These are phyloP conservation scores for Dothideomycetes sp. DNA, from an alignment of 2,329 filamentous ascomycete genomes.

Conservation along the genomic window DNA sequence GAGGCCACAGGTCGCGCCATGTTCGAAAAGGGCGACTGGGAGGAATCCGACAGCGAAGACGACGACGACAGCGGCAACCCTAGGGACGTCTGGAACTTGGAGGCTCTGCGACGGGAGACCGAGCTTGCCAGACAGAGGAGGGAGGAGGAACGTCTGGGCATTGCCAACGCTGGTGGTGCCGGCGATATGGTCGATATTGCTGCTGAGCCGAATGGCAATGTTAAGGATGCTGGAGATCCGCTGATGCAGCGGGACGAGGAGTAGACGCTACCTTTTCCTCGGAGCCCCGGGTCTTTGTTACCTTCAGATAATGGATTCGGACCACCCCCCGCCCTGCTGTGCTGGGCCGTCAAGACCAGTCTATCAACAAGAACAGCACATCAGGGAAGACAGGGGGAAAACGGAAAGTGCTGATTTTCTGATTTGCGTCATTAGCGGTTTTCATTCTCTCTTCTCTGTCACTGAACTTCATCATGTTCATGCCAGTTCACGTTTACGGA, in stretches of 20 bases:
- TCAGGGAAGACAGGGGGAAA: no score
- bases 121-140: constrained; percentile 62
- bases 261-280: neutral
- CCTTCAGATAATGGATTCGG: no score
- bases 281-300: neutral
- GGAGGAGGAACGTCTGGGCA: constrained; percentile 58
- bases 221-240: constrained; percentile 4
- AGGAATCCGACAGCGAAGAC: constrained; percentile 52
- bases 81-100: constrained; percentile 67
- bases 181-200: constrained; percentile 9
- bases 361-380: no score
- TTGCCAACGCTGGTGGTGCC: constrained; percentile 8
- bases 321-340: no score
- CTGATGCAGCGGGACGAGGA: neutral
- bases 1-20: constrained; percentile 89
- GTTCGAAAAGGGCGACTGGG: constrained; percentile 96
- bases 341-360: no score
- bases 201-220: constrained; percentile 6
- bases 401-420: neutral
- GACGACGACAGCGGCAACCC: no score
- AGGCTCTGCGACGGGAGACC: constrained; percentile 74
- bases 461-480: no score
- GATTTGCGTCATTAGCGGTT: neutral
- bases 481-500: no score
- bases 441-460: neutral